phyloP scores from a whole-genome alignment of 371 early-diverging fungal genomes.

The Circinella umbellata region DNA sequence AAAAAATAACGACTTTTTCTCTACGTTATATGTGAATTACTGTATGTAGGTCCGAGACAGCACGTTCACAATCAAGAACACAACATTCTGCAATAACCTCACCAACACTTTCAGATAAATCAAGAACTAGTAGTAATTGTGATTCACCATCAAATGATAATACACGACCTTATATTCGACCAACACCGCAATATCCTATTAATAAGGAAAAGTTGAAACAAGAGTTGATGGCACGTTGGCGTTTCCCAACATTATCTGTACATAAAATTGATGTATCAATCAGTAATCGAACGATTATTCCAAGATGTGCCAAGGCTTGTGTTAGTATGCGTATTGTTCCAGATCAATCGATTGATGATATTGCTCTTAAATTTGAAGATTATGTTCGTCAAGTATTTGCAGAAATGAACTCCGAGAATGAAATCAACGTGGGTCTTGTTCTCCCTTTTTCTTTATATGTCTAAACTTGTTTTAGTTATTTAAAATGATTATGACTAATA shows the following conservation, averaged over 20 bases:
- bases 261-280: slow-evolving; percentile 82
- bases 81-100: slow-evolving; percentile 44
- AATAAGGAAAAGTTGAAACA: slow-evolving; percentile 50
- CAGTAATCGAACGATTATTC: slow-evolving; percentile 75
- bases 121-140: slow-evolving; percentile 18
- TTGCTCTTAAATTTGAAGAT: slow-evolving; percentile 58
- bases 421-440: slow-evolving; percentile 44
- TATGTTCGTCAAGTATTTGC: slow-evolving; percentile 61
- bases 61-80: slow-evolving; percentile 26
- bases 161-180: slow-evolving; percentile 36
- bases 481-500: too few species aligned
- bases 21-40: neutral
- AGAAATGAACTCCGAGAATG: slow-evolving; percentile 57
- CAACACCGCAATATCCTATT: neutral
- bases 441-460: neutral
- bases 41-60: slow-evolving; percentile 19
- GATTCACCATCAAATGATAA: slow-evolving; percentile 23
- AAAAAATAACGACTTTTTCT: too few species aligned
- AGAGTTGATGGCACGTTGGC: slow-evolving; percentile 78
- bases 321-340: slow-evolving; percentile 87
- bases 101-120: slow-evolving; percentile 22
- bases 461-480: too few species aligned
- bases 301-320: slow-evolving; percentile 69
- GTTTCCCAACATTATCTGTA: slow-evolving; percentile 79
- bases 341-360: slow-evolving; percentile 71